These are phyloP conservation scores for Citrus unshiu DNA, from an alignment of 345 rosid species.

Conservation along the genomic window DNA sequence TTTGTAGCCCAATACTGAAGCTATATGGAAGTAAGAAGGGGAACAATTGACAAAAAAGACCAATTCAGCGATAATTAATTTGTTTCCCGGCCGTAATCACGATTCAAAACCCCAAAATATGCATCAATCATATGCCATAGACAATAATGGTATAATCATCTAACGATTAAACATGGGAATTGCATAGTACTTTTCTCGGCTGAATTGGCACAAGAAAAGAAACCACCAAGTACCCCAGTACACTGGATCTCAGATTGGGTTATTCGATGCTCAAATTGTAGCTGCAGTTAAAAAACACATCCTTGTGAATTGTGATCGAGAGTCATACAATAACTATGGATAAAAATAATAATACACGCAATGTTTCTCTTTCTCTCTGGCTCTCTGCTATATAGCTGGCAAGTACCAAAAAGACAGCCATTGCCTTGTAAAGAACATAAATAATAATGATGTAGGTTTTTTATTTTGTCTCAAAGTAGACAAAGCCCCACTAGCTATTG, in stretches of 20 bases:
- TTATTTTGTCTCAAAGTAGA: constrained; percentile 13
- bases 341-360: neutral
- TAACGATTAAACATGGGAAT: neutral
- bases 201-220: neutral
- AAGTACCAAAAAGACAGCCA: neutral
- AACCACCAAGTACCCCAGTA: no score
- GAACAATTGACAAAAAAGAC: neutral
- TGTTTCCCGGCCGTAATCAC: neutral
- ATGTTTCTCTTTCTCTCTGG: neutral
- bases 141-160: neutral
- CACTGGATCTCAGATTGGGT: neutral
- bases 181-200: neutral
- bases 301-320: neutral
- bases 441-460: constrained; percentile 1
- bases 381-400: constrained; percentile 8
- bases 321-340: neutral
- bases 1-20: neutral
- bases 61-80: neutral
- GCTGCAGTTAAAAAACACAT: neutral
- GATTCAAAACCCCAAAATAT: neutral
- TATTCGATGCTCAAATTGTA: neutral
- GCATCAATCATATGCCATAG: neutral
- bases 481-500: constrained; percentile 14
- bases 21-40: neutral
- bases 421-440: constrained; percentile 17